Conservation (phyloP, 352 stramenopile species). For the Globisporangium camurandrum region DNA sequence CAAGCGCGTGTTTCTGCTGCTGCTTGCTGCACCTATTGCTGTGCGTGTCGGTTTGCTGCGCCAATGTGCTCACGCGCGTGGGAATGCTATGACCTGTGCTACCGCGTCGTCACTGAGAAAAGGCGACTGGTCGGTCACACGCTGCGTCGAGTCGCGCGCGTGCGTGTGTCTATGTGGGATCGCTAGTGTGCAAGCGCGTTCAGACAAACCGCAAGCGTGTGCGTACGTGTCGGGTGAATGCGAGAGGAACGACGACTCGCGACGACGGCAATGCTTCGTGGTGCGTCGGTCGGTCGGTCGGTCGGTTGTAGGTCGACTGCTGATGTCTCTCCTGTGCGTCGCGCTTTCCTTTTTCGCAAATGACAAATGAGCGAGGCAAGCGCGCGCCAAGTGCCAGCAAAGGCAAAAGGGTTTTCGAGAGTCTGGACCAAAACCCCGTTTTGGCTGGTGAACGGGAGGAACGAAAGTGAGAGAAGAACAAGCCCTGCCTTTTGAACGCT, state of each 20-base stretch:
- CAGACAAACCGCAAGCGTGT: not conserved
- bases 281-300: slow-evolving; percentile 1
- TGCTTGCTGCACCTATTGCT: slow-evolving; percentile 2
- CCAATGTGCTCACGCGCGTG: not conserved
- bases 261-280: slow-evolving; percentile 6
- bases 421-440: not conserved
- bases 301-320: not conserved
- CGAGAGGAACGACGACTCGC: not conserved
- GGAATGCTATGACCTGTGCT: not conserved
- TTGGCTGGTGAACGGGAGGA: no score
- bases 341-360: slow-evolving; percentile 47
- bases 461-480: not conserved
- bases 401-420: no score
- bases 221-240: not conserved
- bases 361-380: slow-evolving; percentile 24
- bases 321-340: slow-evolving; percentile 13
- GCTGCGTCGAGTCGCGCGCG: not conserved
- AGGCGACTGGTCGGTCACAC: not conserved
- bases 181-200: not conserved
- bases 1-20: slow-evolving; percentile 10
- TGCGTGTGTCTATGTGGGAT: not conserved
- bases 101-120: no score
- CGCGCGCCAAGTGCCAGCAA: slow-evolving; percentile 11
- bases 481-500: no score
- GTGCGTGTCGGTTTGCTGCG: not conserved